Base-by-base conservation (phyloP, 2,329 filamentous ascomycete genomes). In the Fusarium denticulatum region DNA sequence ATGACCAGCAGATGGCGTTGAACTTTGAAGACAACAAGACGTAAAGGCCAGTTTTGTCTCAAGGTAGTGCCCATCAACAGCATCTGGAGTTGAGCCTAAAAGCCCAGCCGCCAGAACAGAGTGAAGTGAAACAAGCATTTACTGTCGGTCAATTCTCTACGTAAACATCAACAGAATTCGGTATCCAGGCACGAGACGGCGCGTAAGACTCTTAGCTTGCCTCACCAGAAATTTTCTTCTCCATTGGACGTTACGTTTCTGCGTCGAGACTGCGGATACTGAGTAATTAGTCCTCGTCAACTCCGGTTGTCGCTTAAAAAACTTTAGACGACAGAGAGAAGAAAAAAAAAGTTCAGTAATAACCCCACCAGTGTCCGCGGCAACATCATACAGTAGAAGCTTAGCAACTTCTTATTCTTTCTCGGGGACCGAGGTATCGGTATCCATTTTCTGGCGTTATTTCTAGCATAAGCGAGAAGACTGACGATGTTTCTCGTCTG, bases 241-340 rank as follows among this genome's bases (percentile, higher is more conserved):
- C 37, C 40, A 42, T 34, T 47, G 30, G 34, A 52, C 5, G 24
- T 37, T 60, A 57, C 5, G 24, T 39, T 60, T 37, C 15, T 56
- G 62, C 52, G 67, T 76, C 71, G 60, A 77, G 75, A 74, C 75
- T 74, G 71, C 60, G 71, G 67, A 62, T 57, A 72, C 71, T 50
- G 59, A 72, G 71, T 66, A 74, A 69, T 74, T 74, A 77, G 75
- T 68, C 69, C 62, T 77, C 75, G 75, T 77, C 65, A 64, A 76
- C 68, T 73, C 75, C 75, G 73, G 75, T 42, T 61, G 61, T 72
- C 67, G 50, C 72, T 72, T 68, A 61, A 64, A 59, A 63, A 69
- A 22, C 55, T 49, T 36, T 22, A 11, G 30, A 49, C n/a, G 24
- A 36, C 28, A n/a, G 18, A 59, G 12, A 9, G 11, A 32, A n/a